These are phyloP conservation scores for Leccinum rimulosum DNA, from an alignment of 768 basidiomycete genomes.

Conservation along the genomic window DNA sequence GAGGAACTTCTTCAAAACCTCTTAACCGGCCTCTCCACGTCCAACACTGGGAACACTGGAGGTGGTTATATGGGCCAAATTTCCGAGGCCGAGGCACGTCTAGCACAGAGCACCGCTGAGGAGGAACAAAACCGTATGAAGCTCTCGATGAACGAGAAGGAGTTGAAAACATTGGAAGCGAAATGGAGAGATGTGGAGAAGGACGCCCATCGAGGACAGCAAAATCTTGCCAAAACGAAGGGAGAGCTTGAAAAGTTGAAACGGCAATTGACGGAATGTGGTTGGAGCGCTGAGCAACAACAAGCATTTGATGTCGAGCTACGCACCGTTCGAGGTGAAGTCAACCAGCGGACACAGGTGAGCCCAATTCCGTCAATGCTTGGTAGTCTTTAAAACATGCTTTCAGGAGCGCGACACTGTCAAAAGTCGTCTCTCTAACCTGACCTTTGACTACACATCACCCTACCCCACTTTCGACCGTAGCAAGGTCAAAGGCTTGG, in stretches of 20 bases:
- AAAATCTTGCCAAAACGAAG: conserved; percentile 59
- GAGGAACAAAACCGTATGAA: conserved; percentile 79
- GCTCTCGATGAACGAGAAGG: conserved; percentile 74
- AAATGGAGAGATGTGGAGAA: conserved; percentile 82
- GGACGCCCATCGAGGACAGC: conserved; percentile 76
- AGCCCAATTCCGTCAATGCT: conserved; percentile 10
- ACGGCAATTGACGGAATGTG: conserved; percentile 53
- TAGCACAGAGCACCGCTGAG: conserved; percentile 77
- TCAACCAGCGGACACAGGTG: conserved; percentile 65
- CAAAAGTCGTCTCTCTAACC: conserved; percentile 59
- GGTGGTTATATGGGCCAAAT: conserved; percentile 98
- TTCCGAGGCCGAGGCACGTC: conserved; percentile 73
- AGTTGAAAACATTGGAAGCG: conserved; percentile 71
- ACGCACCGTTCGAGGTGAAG: conserved; percentile 50
- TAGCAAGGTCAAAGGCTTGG: conserved; percentile 84
- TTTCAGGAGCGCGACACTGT: conserved; percentile 65
- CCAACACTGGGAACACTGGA: conserved; percentile 59
- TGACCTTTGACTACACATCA: conserved; percentile 81
- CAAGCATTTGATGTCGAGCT: conserved; percentile 49
- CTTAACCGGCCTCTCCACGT: conserved; percentile 84
- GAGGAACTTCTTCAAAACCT: conserved; percentile 96
- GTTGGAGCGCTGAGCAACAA: conserved; percentile 80
- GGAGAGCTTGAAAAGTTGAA: conserved; percentile 56
- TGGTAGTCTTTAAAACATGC: conserved; percentile 8
- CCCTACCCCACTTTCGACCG: conserved; percentile 83